Base-by-base conservation (phyloP, 208 protist species). In the Acanthamoeba royreba region DNA sequence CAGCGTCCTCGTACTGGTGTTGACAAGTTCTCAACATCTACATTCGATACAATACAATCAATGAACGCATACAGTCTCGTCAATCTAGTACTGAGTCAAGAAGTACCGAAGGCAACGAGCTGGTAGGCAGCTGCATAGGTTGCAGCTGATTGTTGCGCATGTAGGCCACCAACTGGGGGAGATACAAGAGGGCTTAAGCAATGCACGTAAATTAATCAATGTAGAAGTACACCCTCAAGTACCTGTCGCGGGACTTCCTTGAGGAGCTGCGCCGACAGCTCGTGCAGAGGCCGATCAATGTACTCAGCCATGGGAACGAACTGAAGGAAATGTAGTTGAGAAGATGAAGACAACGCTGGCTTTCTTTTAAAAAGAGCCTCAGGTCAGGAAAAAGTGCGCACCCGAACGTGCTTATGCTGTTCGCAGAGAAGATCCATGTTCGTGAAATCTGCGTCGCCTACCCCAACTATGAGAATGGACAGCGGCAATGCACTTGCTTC, bases 361-460 rank as follows among this genome's bases (percentile, higher is more conserved):
- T n/a, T n/a, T n/a, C n/a, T n/a, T n/a, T n/a, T n/a, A 31, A 58
- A 38, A 3, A 74, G 4, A 42, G 19, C 31, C 19, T 74, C 15
- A 74, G 31, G 13, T 15, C 5, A 3, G 43, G 7, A 77, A 42
- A 77, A 35, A 45, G 45, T 55, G 19, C 49, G 49, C 49, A 55
- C 49, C 9, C 49, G 49, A 9, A 55, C 49, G 49, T 19, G 13
- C 13, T 90, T 90, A 42, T 17, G 35, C 4, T 94, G 46, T 31
- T 22, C 87, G 52, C 86, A 72, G 15, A 95, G 89, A 11, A 81
- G 40, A 15, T 95, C 88, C 93, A 95, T 95, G 42, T 86, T 85
- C 11, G 61, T 66, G 43, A 95, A 95, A 17, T 95, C 63, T 2
- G 86, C 55, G 46, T 85, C 45, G 40, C 88, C 88, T 40, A 89